Base-by-base conservation (phyloP, 106 monocot genomes). In the Amphibolis antarctica region DNA sequence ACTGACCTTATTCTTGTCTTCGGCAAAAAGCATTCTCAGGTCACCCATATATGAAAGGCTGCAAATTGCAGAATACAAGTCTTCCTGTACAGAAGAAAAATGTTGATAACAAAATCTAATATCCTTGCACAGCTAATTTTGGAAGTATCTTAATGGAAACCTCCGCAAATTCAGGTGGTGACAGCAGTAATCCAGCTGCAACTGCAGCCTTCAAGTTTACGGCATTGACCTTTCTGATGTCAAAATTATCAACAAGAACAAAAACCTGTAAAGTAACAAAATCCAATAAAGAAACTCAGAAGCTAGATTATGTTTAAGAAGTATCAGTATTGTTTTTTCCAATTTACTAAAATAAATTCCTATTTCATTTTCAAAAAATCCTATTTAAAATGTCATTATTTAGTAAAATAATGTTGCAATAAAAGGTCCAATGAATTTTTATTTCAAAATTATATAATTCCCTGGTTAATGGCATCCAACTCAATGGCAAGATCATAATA, bases 31-130 rank as follows among this genome's bases (percentile, higher is more conserved):
- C 96, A 98, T 98, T 25, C 96, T 67, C 51, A 90, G 12, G 76
- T 98, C 96, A 73, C 96, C 96, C 86, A 80, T 82, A 72, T 98
- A 98, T 51, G 96, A 90, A 25, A 98, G 86, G 62, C 84, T 72
- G 69, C 96, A 98, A 0, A 98, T 85, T 75, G 80, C 84, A 24
- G 71, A 79, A 84, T 98, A 98, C 51, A 98, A 63, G 60, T 90
- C 90, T 71, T 87, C 84, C 96, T 96, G 83, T 66, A 66, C 27
- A 23, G 54, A 10, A 57, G 18, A 24, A 56, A 50, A 52, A 26
- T 57, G 31, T 67, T 6, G 21, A 61, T n/a, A 44, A 23, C 10
- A 3, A 43, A 51, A 10, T 42, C 1, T 28, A 69, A 49, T 22
- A 29, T 36, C 62, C 27, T 17, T 46, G 12, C 42, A 25, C 12